Percentiles rank a stretch among this genome's conserved stretches.
These are phyloP conservation scores for Rubus parviflorus DNA, from an alignment of 306 rosid genomes.

Conservation along the genomic window DNA sequence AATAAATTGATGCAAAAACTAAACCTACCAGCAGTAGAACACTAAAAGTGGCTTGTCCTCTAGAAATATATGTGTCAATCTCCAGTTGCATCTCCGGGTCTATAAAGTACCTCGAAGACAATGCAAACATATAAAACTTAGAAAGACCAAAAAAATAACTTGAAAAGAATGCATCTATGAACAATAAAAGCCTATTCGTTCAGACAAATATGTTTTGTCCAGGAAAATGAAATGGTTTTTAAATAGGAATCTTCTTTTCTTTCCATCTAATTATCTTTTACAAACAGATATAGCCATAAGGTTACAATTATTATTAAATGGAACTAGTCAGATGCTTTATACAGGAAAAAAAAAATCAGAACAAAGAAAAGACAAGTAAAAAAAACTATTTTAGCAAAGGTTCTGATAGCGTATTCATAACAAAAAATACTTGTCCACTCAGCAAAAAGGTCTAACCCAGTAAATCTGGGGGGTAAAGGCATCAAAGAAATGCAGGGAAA, in stretches of 20 bases:
- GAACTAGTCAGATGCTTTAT: not conserved
- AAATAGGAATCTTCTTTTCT: not conserved
- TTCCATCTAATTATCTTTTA: not conserved
- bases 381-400: not conserved
- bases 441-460: no score
- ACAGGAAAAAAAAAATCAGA: not conserved
- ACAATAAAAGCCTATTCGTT: not conserved
- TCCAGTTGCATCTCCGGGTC: conserved; percentile 58
- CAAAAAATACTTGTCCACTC: not conserved
- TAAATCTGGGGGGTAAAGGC: not conserved
- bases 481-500: not conserved
- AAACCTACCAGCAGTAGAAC: conserved; percentile 47
- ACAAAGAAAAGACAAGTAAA: not conserved
- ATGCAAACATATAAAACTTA: conserved; percentile 9
- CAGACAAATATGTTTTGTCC: not conserved
- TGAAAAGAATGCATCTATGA: not conserved
- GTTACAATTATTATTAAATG: not conserved
- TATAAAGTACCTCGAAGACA: conserved; percentile 31
- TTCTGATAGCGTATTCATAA: not conserved
- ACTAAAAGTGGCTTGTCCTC: conserved; percentile 47
- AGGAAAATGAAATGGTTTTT: not conserved
- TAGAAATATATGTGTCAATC: conserved; percentile 40
- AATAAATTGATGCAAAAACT: conserved; percentile 4
- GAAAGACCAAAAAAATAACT: not conserved
- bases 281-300: not conserved